These are phyloP conservation scores for Cytospora schulzeri DNA, from an alignment of 2,329 filamentous ascomycete species.

Conservation along the genomic window DNA sequence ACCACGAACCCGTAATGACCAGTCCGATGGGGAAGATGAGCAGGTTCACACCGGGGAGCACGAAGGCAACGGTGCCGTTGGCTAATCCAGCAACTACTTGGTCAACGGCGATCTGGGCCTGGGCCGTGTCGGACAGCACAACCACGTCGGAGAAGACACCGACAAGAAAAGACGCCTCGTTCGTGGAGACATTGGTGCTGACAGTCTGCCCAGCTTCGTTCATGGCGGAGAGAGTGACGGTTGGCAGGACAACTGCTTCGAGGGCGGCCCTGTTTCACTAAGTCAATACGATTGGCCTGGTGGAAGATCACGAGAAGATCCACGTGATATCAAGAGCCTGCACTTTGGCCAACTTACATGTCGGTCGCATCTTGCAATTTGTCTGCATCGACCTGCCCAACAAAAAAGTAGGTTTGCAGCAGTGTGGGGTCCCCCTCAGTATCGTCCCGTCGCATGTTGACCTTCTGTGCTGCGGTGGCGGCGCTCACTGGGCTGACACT, in stretches of 20 bases:
- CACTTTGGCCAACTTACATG: conserved; percentile 53
- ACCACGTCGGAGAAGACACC: conserved; percentile 67
- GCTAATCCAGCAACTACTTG: conserved; percentile 46
- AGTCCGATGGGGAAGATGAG: conserved; percentile 71
- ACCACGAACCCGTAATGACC: conserved; percentile 67
- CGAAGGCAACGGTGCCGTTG: conserved; percentile 62
- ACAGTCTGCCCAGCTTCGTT: conserved; percentile 54
- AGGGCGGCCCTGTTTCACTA: conserved; percentile 52
- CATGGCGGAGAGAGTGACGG: conserved; percentile 65
- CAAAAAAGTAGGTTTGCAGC: conserved; percentile 67
- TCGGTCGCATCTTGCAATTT: conserved; percentile 58
- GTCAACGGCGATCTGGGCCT: conserved; percentile 54
- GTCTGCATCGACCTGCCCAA: conserved; percentile 66
- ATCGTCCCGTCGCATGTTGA: conserved; percentile 29
- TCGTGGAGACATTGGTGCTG: conserved; percentile 66
- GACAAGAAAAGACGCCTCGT: conserved; percentile 71
- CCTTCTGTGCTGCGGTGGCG: conserved; percentile 30
- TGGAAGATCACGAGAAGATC: background rate
- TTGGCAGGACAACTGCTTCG: conserved; percentile 66
- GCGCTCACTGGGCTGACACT: conserved; percentile 49
- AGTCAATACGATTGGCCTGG: background rate
- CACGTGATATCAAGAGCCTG: background rate
- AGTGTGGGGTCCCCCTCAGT: conserved; percentile 35
- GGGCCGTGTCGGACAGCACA: conserved; percentile 52
- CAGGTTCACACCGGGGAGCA: conserved; percentile 68